Base-by-base conservation (phyloP, 164 flowering plant genomes). In the Aristolochia californica region DNA sequence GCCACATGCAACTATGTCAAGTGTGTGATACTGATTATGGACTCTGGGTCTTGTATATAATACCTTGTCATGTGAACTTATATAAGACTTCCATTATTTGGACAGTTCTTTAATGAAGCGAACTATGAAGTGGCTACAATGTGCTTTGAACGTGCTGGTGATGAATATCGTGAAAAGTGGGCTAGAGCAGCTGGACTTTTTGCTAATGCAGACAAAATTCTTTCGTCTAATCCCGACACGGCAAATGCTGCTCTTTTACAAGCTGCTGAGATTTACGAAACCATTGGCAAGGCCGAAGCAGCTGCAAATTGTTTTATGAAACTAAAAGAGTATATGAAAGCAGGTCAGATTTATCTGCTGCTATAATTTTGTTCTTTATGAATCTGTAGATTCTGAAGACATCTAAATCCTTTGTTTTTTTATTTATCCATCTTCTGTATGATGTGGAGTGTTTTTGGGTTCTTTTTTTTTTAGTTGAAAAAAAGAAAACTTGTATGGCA, bases 141-240 rank as follows among this genome's bases (percentile, higher is more conserved):
- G 83, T 88, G 96, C 72, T 88, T 85, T 55, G 87, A 85, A 68
- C 76, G 75, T 61, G 96, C 96, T 18, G 78, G 71, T 14, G 96
- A 88, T 52, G 55, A 45, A 13, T 64, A 70, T 50, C 66, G 79
- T 75, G 87, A 74, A 56, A 80, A 69, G 60, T 65, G 66, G 66
- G 78, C 88, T 0, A 80, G 71, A 62, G 96, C 94, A 21, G 63
- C 78, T 55, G 82, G 77, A 0, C 81, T 81, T 17, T 64, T 60
- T 58, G 81, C 82, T 34, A 50, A 66, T 50, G 91, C 89, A 44
- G 81, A 75, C 21, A 65, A 63, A 1, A 62, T 70, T 60, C 74
- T 61, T 43, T 49, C 34, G 26, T 74, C 80, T 13, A 70, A 83
- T 69, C 68, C 78, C 38, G 71, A 73, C 59, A 62, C 28, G 51